phyloP scores from a whole-genome alignment of 2,329 filamentous ascomycete genomes.

The Trichoderma endophyticum region DNA sequence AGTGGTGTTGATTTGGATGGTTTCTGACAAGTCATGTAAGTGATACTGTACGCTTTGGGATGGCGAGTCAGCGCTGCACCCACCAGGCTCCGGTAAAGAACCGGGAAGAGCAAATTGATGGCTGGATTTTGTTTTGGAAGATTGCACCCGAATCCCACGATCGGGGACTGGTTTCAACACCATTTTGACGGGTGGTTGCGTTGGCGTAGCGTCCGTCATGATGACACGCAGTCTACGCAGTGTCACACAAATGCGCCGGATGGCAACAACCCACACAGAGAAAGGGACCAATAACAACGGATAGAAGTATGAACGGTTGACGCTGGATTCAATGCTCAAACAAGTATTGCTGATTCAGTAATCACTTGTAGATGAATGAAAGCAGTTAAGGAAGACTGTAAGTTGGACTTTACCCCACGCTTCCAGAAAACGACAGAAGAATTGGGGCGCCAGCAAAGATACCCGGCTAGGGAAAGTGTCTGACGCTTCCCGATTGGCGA shows the following conservation, averaged over 20 bases:
- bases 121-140: constrained; percentile 27
- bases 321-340: background rate
- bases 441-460: background rate
- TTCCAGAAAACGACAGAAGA: background rate
- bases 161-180: constrained; percentile 28
- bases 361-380: background rate
- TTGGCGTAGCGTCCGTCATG: background rate
- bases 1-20: constrained; percentile 28
- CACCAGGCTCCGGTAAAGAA: constrained; percentile 28
- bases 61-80: background rate
- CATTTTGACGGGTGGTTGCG: constrained; percentile 23
- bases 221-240: background rate
- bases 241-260: background rate
- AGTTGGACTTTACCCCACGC: background rate
- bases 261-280: background rate
- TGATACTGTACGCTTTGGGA: background rate
- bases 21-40: constrained; percentile 23
- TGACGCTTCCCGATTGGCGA: constrained; percentile 4
- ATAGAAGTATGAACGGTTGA: background rate
- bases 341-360: background rate
- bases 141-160: constrained; percentile 26
- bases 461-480: background rate
- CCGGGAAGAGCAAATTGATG: constrained; percentile 31
- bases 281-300: background rate
- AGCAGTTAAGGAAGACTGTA: background rate